These are phyloP conservation scores for Microdochium bolleyi DNA, from an alignment of 2,329 filamentous ascomycete genomes.

Conservation along the genomic window DNA sequence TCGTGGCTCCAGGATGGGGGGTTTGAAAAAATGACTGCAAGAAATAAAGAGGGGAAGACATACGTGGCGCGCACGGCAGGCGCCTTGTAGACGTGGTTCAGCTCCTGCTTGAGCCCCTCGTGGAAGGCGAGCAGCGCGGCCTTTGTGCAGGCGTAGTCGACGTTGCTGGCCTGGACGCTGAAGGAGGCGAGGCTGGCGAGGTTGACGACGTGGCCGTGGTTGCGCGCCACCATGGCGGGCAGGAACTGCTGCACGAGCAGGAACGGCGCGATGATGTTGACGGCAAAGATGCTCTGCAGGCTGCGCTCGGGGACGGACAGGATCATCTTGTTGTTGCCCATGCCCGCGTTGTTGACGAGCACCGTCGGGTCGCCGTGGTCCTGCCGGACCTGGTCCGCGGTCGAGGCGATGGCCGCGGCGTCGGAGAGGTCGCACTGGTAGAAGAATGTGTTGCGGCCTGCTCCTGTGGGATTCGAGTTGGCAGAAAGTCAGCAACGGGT, in stretches of 20 bases:
- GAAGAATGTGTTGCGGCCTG: not conserved
- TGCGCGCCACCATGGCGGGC: constrained; percentile 50
- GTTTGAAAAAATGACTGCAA: too few species aligned
- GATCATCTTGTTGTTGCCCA: constrained; percentile 54
- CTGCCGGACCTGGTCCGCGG: constrained; percentile 1
- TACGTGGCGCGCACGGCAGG: constrained; percentile 41
- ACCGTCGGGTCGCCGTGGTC: constrained; percentile 29
- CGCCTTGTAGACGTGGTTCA: constrained; percentile 52
- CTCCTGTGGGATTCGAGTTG: too few species aligned
- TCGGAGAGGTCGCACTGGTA: not conserved
- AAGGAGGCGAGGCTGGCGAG: constrained; percentile 59
- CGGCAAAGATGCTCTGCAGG: constrained; percentile 60
- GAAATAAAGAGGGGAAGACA: too few species aligned
- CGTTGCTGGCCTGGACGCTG: constrained; percentile 51
- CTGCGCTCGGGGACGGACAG: constrained; percentile 48
- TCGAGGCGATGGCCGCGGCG: not conserved
- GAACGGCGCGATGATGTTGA: constrained; percentile 63
- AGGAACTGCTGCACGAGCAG: constrained; percentile 59
- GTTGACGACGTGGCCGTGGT: constrained; percentile 69
- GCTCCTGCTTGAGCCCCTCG: constrained; percentile 53
- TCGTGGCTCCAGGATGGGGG: too few species aligned
- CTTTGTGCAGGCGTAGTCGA: constrained; percentile 61
- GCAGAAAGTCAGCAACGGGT: too few species aligned
- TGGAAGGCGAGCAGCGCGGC: constrained; percentile 60
- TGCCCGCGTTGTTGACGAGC: constrained; percentile 50